phyloP scores from a whole-genome alignment of 139 green algal genomes.

The Microglena sp. region DNA sequence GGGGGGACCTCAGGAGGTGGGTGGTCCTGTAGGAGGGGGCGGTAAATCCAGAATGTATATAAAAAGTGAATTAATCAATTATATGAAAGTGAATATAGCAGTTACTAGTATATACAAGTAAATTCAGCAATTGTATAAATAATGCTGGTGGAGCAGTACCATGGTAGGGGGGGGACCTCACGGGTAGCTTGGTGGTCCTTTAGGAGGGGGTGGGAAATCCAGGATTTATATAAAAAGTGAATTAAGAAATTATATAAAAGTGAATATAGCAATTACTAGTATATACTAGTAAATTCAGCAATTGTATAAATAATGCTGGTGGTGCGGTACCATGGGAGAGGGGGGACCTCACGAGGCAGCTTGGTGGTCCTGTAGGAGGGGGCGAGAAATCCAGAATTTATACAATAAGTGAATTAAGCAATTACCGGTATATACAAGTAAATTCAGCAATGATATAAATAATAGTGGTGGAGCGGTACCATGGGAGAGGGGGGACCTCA shows the following conservation, averaged over 20 bases:
- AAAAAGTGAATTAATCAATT: too few relatives aligned
- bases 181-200: too few relatives aligned
- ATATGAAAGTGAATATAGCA: too few relatives aligned
- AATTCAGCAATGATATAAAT: slow-evolving; percentile 94
- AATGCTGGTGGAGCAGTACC: slow-evolving; percentile 75
- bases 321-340: slow-evolving; percentile 79
- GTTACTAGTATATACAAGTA: slow-evolving; percentile 97
- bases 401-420: slow-evolving; percentile 75
- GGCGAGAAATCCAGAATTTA: too few relatives aligned
- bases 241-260: too few relatives aligned
- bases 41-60: too few relatives aligned
- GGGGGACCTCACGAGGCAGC: too few relatives aligned
- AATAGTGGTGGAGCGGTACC: too few relatives aligned
- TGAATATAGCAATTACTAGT: too few relatives aligned
- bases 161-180: slow-evolving; percentile 72
- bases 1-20: slow-evolving; percentile 74
- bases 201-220: too few relatives aligned
- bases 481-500: too few relatives aligned
- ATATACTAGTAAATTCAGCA: slow-evolving; percentile 98
- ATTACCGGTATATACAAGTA: slow-evolving; percentile 89
- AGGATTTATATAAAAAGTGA: too few relatives aligned
- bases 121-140: slow-evolving; percentile 93
- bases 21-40: slow-evolving; percentile 69
- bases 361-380: slow-evolving; percentile 84
- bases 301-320: slow-evolving; percentile 75